Base-by-base conservation (phyloP, 192 early-diverging fungal species). In the Coemansia guatemalensis region DNA sequence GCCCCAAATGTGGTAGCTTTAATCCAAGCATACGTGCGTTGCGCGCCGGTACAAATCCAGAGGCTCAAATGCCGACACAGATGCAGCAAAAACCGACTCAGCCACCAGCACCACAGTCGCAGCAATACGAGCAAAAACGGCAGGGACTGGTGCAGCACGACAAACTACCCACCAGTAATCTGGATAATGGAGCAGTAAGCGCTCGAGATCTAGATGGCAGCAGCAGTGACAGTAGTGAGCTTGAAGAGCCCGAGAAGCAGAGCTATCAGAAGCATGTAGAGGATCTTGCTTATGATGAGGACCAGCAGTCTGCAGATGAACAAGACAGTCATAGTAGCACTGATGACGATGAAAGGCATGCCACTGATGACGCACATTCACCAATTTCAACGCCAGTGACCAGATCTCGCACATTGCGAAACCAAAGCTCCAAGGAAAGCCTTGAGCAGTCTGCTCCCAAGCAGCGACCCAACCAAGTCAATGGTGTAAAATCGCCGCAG, bases 1-100 rank as follows among this genome's bases (percentile, higher is more conserved):
- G 82, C 20, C 82, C 82, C 9, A 80, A 76, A 59, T 83, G 82
- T 65, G 73, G 71, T 27, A 65, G 60, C 24, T 83, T 83, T 48
- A 83, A 83, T 39, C 73, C 72, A 17, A 81, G 78, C 64, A 54
- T 53, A 27, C 70, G 53, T 12, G 58, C 73, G 20, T 52, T 75
- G 51, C 33, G 33, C 44, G 44, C 44, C 25, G 23, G 58, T 25
- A 0, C 44, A 24, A 18, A n/a, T 48, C 7, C 25, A 12, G 35
- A 39, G 9, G 11, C 11, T 1, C 35, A 39, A 11, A 3, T 8
- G 9, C 35, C 35, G 9, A 39, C 35, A 39, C 35, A 39, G 35
- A 39, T 2, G 11, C 35, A 39, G 11, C 30, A 32, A 8, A 3
- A 8, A 32, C 8, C 8, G 30, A 5, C 30, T 32, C 30, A 32